A percentile compares a stretch with the other conserved stretches of the same genome.
These are phyloP conservation scores for Dalbergia oliveri DNA, from an alignment of 306 rosid genomes.

Conservation along the genomic window DNA sequence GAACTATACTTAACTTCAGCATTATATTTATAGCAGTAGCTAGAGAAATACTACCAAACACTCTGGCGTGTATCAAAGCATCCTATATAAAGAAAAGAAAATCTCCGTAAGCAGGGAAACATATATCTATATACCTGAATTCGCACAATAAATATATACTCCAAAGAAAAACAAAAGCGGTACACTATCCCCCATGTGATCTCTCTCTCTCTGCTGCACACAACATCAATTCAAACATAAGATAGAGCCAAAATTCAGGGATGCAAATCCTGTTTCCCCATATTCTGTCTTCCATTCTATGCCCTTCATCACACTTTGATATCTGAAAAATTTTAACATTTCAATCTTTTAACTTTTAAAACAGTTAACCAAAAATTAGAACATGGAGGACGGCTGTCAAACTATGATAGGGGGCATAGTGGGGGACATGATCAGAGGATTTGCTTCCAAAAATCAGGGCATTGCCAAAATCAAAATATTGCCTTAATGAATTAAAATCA, in stretches of 20 bases:
- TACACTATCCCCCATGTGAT: constrained; percentile 52
- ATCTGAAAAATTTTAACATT: too few relatives aligned
- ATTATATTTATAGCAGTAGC: constrained; percentile 23
- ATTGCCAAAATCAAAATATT: too few relatives aligned
- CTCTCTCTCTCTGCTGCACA: constrained; percentile 37
- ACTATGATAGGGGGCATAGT: too few relatives aligned
- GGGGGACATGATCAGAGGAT: too few relatives aligned
- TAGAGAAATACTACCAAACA: constrained; percentile 7
- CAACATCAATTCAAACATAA: constrained; percentile 29
- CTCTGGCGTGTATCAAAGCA: constrained; percentile 42
- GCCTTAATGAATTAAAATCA: too few relatives aligned
- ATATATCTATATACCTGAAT: constrained; percentile 21
- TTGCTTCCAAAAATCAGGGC: too few relatives aligned
- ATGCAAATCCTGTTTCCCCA: too few relatives aligned
- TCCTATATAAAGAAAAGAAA: constrained; percentile 36
- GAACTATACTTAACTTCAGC: background rate
- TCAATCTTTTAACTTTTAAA: too few relatives aligned
- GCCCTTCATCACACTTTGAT: too few relatives aligned
- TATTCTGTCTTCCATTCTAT: too few relatives aligned
- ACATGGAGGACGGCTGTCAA: too few relatives aligned
- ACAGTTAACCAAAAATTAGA: too few relatives aligned
- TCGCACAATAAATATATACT: constrained; percentile 45
- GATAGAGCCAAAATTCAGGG: constrained; percentile 10
- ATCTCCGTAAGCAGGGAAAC: constrained; percentile 16
- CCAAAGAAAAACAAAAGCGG: constrained; percentile 23